Evolutionary conservation across 75 land plant genomes (phyloP).

Genomic region (Azolla pinnata): DNA sequence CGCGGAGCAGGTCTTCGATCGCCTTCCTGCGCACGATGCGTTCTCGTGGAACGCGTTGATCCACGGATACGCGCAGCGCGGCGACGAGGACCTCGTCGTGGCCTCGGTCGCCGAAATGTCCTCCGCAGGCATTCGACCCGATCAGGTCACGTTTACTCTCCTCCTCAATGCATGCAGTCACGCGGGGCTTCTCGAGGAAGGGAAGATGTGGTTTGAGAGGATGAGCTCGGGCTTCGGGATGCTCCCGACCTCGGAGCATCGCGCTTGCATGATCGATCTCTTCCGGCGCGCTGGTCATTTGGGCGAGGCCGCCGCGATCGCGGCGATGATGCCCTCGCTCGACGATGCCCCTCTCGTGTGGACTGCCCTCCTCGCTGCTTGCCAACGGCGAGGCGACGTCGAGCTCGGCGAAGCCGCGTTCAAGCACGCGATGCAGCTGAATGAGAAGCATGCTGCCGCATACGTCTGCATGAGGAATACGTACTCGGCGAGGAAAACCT

Average conservation of each 20-base stretch:
- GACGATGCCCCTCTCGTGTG: neutral
- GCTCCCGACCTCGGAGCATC: slow-evolving; percentile 4
- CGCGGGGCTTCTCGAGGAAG: slow-evolving; percentile 9
- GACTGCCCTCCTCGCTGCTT: slow-evolving; percentile 3
- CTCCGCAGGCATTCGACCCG: slow-evolving; percentile 1
- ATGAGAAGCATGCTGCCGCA: slow-evolving; percentile 4
- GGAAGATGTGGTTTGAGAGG: neutral
- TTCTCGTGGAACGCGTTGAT: slow-evolving; percentile 18
- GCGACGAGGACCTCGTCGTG: slow-evolving; percentile 8
- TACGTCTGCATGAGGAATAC: slow-evolving; percentile 1
- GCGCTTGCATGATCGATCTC: slow-evolving; percentile 12
- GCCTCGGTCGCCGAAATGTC: slow-evolving; percentile 3
- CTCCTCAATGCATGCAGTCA: slow-evolving; percentile 5
- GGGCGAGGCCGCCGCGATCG: slow-evolving; percentile 7
- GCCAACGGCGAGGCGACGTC: neutral
- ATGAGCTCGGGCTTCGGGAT: slow-evolving; percentile 3
- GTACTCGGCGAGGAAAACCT: too few relatives aligned
- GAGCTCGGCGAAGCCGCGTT: neutral
- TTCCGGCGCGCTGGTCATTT: slow-evolving; percentile 16
- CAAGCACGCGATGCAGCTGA: slow-evolving; percentile 3
- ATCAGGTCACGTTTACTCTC: slow-evolving; percentile 2
- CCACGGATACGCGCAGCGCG: slow-evolving; percentile 6
- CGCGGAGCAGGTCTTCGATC: slow-evolving; percentile 7
- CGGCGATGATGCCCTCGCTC: neutral
- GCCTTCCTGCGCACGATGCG: neutral